These are phyloP conservation scores for Trifolium subterraneum DNA, from an alignment of 306 rosid species.

Conservation along the genomic window DNA sequence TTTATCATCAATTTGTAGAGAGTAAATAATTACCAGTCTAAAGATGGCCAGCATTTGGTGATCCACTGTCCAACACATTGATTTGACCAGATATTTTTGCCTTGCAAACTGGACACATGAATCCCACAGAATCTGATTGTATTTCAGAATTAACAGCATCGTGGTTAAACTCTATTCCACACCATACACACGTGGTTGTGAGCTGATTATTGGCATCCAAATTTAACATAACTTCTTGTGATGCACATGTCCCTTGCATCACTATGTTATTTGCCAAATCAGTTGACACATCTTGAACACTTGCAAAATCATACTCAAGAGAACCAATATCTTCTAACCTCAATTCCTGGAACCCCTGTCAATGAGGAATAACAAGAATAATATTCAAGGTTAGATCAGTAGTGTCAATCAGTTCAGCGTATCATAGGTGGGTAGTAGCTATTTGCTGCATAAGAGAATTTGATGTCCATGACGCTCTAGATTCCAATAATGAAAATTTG, in stretches of 20 bases:
- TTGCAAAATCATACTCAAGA: conserved; percentile 48
- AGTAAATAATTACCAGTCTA: conserved; percentile 37
- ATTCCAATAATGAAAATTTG: conserved; percentile 31
- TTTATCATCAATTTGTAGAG: conserved; percentile 25
- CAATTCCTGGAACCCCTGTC: conserved; percentile 58
- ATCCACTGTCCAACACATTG: conserved; percentile 55
- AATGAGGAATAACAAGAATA: conserved; percentile 37
- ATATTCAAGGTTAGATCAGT: conserved; percentile 36
- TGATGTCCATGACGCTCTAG: conserved; percentile 17
- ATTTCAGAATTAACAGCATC: conserved; percentile 67
- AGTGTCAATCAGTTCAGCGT: conserved; percentile 25
- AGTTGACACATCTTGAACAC: conserved; percentile 52
- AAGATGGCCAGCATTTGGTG: conserved; percentile 46
- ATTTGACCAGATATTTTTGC: conserved; percentile 71
- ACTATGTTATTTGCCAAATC: conserved; percentile 45
- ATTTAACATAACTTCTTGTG: conserved; percentile 57
- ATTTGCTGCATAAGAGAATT: conserved; percentile 26
- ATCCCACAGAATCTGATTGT: conserved; percentile 79
- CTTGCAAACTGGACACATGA: conserved; percentile 81
- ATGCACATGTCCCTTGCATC: conserved; percentile 49
- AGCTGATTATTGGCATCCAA: conserved; percentile 51
- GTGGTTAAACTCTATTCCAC: conserved; percentile 69
- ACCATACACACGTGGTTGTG: conserved; percentile 71
- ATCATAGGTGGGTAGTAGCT: conserved; percentile 19
- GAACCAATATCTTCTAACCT: conserved; percentile 56